Base-by-base conservation (phyloP, 768 basidiomycete genomes). In the Boletus fagicola region DNA sequence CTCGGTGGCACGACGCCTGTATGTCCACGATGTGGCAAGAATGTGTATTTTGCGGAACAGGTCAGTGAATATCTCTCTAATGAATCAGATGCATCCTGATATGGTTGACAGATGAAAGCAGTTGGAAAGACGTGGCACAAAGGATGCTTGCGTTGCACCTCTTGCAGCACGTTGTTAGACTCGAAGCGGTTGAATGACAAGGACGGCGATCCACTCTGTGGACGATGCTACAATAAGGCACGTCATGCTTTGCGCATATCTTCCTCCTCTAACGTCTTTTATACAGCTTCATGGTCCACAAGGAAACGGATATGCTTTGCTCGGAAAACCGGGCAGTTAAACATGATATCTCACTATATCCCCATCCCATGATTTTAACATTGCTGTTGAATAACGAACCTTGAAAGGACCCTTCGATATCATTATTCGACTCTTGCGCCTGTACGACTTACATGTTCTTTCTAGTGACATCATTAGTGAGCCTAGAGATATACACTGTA, bases 1-100 rank as follows among this genome's bases (percentile, higher is more conserved):
- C 55, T 65, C 1, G 73, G 69, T 24, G 78, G 80, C 22, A 82
- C 57, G n/a, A 72, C 83, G 9, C 87, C 90, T 20, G 66, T 67
- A 20, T 94, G 91, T 63, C 83, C 86, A 10, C 78, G 79, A 54
- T 94, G 91, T 61, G 76, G 76, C 38, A 84, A 88, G 78, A 86
- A 80, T 51, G 91, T 94, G 11, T 94, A 89, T 74, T 92, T 93
- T 66, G 90, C 91, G 15, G 90, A 93, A 69, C 89, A 90, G 80
- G 89, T 85, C 46, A 20, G 65, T 59, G 20, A 24, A 48, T 12
- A 4, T 53, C 35, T 44, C 16, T n/a, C 24, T 26, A 20, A 13
- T 51, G 3, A 43, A 28, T 40, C 18, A 5, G 20, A 26, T 45
- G 20, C n/a, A 24, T 44, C 50, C 51, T 65, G 30, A 69, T 33